phyloP scores from a whole-genome alignment of 2,329 filamentous ascomycete species.

The Macrophomina pseudophaseolina region DNA sequence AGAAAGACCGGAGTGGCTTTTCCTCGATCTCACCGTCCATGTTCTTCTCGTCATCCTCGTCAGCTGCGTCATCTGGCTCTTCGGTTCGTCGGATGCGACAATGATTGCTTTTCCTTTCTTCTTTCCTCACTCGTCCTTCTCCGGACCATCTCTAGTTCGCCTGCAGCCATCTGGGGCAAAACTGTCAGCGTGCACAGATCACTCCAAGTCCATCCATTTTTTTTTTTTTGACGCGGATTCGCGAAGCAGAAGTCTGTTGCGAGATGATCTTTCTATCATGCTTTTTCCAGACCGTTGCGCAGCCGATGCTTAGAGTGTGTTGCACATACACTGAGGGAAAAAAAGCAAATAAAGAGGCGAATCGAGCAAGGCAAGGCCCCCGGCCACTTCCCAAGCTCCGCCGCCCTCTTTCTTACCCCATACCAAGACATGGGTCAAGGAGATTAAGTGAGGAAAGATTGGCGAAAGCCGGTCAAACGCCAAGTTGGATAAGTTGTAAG shows the following conservation, averaged over 20 bases:
- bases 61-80: neutral
- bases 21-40: too few species aligned
- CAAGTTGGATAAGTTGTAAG: neutral
- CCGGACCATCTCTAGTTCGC: neutral
- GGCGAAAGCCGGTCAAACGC: neutral
- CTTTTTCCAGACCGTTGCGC: neutral
- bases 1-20: too few species aligned
- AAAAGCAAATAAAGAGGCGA: neutral
- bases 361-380: neutral
- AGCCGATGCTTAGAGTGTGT: neutral
- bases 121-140: neutral
- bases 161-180: neutral
- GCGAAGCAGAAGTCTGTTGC: neutral
- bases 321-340: neutral
- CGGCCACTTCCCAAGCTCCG: neutral
- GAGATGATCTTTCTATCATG: neutral
- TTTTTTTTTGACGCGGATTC: neutral
- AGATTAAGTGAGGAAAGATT: neutral
- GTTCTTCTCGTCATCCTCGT: neutral
- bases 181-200: neutral
- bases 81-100: neutral
- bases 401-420: neutral
- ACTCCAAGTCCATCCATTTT: neutral
- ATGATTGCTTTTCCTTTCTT: conserved; percentile 3
- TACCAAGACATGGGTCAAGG: neutral